Base-by-base conservation (phyloP, 192 early-diverging fungal genomes). In the Coemansia sp. region DNA sequence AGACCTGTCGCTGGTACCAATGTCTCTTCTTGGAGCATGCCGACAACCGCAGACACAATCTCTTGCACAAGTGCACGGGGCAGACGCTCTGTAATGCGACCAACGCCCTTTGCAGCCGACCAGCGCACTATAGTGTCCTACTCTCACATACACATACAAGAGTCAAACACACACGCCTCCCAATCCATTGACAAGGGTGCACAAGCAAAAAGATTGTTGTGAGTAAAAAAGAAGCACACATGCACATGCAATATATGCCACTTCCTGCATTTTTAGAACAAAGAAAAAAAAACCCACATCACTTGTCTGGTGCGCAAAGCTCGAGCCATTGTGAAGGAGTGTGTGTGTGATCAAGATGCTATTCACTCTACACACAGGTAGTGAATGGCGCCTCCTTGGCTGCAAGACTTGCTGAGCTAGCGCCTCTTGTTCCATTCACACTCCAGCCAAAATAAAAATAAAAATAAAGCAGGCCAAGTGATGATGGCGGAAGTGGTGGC, bases 61-160 rank as follows among this genome's bases (percentile, higher is more conserved):
- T 98, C 93, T 40, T 90, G 88, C 0, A 90, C 94, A 50, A 97
- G 77, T 22, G 89, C 89, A 37, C 83, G 80, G 1, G 93, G 90
- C 53, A 99, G 71, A 27, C 98, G 84, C 44, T 89, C 89, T 3
- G 90, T 78, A 61, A 99, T 87, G 52, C 98, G 85, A 5, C 94
- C 98, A 56, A 99, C 82, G 12, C 96, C 98, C 84, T 99, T 99
- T 8, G 98, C 95, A 6, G 95, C 89, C 10, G 95, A 96, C 95
- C 95, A 98, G 59, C 98, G 89, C 3, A 99, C 96, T 65, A 99
- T 92, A 0, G 98, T 99, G 55, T 85, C 84, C 80, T 82, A 82
- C 52, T 68, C 15, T 18, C 5, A n/a, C 29, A 41, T n/a, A 27
- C 44, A 29, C 44, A 29, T 39, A 24, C 37, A 79, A 35, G 18